Conservation (phyloP, 2,329 filamentous ascomycete genomes). For the Aspergillus bombycis region DNA sequence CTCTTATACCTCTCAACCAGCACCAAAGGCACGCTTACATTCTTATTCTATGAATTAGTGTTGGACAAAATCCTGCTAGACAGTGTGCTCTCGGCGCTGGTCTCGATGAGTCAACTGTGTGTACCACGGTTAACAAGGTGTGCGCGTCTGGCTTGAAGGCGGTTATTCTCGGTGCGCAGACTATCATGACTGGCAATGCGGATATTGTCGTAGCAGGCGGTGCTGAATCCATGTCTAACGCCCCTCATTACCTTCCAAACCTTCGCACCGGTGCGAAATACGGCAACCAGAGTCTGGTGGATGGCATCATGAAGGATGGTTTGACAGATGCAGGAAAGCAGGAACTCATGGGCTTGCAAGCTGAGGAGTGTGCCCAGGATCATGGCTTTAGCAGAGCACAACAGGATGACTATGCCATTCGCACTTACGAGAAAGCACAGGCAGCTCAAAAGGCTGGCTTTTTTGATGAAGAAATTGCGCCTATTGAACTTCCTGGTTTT, state of each 20-base stretch:
- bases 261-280: conserved; percentile 90
- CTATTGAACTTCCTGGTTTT: conserved; percentile 82
- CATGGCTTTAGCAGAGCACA: conserved; percentile 78
- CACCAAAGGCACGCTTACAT: neutral
- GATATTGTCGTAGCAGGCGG: conserved; percentile 92
- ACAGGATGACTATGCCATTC: conserved; percentile 95
- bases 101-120: conserved; percentile 75
- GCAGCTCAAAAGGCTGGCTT: conserved; percentile 77
- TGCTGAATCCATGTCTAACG: conserved; percentile 98
- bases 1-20: neutral
- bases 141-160: conserved; percentile 95
- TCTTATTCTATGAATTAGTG: conserved; percentile 53
- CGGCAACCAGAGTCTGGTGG: conserved; percentile 84
- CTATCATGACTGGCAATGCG: conserved; percentile 95
- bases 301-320: conserved; percentile 92
- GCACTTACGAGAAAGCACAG: conserved; percentile 91
- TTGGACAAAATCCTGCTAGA: conserved; percentile 94
- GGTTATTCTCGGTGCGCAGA: conserved; percentile 91
- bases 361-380: conserved; percentile 87
- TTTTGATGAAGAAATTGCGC: conserved; percentile 85
- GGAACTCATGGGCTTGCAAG: conserved; percentile 94
- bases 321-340: conserved; percentile 88
- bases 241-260: conserved; percentile 90
- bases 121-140: conserved; percentile 98
- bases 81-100: conserved; percentile 91